Conservation (phyloP, 805 yeast genomes). For the Komagataella pseudopastoris region DNA sequence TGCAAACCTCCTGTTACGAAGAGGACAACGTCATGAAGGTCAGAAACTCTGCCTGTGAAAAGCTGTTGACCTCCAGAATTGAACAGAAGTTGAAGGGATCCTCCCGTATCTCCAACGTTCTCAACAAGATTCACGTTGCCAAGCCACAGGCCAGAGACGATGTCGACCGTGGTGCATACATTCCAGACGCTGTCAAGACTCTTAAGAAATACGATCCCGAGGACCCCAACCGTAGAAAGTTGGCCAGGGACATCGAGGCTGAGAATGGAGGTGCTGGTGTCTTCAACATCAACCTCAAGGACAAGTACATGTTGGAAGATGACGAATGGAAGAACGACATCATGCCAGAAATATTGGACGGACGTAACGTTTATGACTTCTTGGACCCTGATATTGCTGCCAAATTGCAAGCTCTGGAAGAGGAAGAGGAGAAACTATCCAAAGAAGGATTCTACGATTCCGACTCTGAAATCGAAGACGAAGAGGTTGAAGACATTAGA, state of each 20-base stretch:
- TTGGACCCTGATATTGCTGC: slow-evolving; percentile 91
- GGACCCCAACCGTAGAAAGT: slow-evolving; percentile 70
- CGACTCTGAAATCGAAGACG: slow-evolving; percentile 53
- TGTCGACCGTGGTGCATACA: slow-evolving; percentile 59
- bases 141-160: slow-evolving; percentile 85
- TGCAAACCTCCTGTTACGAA: slow-evolving; percentile 86
- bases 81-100: slow-evolving; percentile 94
- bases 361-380: slow-evolving; percentile 94
- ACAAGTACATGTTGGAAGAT: slow-evolving; percentile 81
- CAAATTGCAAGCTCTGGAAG: slow-evolving; percentile 89
- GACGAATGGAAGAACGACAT: slow-evolving; percentile 97
- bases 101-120: slow-evolving; percentile 74
- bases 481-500: slow-evolving; percentile 53
- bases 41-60: slow-evolving; percentile 95
- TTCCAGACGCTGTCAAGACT: slow-evolving; percentile 62
- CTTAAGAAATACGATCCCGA: slow-evolving; percentile 57
- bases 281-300: slow-evolving; percentile 84
- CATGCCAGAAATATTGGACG: slow-evolving; percentile 94
- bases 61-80: slow-evolving; percentile 85
- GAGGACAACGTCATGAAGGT: slow-evolving; percentile 94
- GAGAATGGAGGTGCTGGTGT: slow-evolving; percentile 99
- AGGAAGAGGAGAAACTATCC: slow-evolving; percentile 91
- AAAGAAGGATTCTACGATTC: slow-evolving; percentile 92
- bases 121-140: slow-evolving; percentile 93
- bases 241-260: slow-evolving; percentile 82